Base-by-base conservation (phyloP, 345 rosid genomes). In the Populus tremula region DNA sequence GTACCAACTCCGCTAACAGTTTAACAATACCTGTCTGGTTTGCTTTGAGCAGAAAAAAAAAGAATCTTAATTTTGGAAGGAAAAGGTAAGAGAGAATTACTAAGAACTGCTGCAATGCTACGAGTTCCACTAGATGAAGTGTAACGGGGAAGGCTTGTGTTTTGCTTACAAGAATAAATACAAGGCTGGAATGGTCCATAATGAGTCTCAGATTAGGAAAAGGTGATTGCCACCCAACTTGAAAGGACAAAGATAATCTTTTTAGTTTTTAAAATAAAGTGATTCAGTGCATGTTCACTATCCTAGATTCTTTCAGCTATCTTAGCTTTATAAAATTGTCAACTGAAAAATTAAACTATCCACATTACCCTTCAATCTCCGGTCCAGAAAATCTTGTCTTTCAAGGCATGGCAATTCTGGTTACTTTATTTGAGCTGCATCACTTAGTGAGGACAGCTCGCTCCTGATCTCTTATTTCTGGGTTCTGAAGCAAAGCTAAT, bases 161-260 rank as follows among this genome's bases (percentile, higher is more conserved):
- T 38, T 62, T 14, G 39, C 45, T 62, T 45, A 23, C n/a, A 61
- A 59, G 77, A n/a, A 68, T 73, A 68, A 17, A 59, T 73, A 53
- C 73, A 61, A 7, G 69, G 35, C 3, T 64, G 16, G 27, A 49
- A 78, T 64, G 73, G 69, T 67, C 67, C 69, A 54, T 31, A 59
- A 20, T 54, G 38, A 67, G 65, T 63, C 67, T 35, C 41, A 73
- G 31, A 54, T 7, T 53, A 25, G 54, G 23, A 47, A 77, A 77
- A 71, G 69, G 73, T 53, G 45, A 70, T 70, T 36, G 72, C 76
- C 29, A 74, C 50, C 75, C 83, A 75, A 77, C 36, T 80, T 54
- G 77, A 77, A 36, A 71, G 74, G 82, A 83, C 84, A 78, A 75
- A 81, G 53, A 39, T 68, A 25, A 50, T 61, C 84, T 84, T 83